Evolutionary conservation across 495 filamentous ascomycete species (phyloP), one percentile per base, ranked within the genome.

Genomic region (Tetracladium marchalianum): DNA sequence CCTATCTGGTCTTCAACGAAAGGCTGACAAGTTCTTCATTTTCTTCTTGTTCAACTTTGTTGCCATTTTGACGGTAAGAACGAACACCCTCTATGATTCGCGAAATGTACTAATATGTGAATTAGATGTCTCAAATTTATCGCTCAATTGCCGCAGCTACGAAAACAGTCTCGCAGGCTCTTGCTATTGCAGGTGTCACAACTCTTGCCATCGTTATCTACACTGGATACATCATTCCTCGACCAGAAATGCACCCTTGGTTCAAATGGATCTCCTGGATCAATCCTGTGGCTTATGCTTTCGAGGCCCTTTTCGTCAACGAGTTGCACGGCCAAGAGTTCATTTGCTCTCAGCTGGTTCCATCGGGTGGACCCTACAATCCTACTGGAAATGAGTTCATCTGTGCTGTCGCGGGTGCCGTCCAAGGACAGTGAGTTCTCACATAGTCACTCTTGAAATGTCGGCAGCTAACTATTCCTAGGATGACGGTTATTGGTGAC

Each of bases 221-320:
- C 58, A 89, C 84, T 11, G 87, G 87, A 22, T 95, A 82, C 59
- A 63, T 86, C 8, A 84, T 93, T 33, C 82, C 84, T 2, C 77
- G 76, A 0, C 71, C 65, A 40, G 73, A 81, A 42, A 90, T 90
- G 85, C 79, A 79, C 46, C 81, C 82, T 0, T 93, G 84, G 84
- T 80, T 90, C 41, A 72, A 75, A 41, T 95, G 87, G 88, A 67
- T 95, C 7, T 73, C 75, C 2, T 89, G 78, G 74, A 75, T 92
- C 41, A 88, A 93, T 51, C 87, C 86, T 0, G 71, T 94, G 5
- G 77, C 78, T 34, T 94, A 92, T 51, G 78, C 71, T 3, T 90
- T 87, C 42, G 87, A 85, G 63, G 76, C 67, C 5, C 50, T 87
- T 7, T 73, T 87, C 62, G 63, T 75, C n/a, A 85, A 84, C 50